Conservation (phyloP, 1,284 basidiomycete genomes). For the Naganishia cerealis region DNA sequence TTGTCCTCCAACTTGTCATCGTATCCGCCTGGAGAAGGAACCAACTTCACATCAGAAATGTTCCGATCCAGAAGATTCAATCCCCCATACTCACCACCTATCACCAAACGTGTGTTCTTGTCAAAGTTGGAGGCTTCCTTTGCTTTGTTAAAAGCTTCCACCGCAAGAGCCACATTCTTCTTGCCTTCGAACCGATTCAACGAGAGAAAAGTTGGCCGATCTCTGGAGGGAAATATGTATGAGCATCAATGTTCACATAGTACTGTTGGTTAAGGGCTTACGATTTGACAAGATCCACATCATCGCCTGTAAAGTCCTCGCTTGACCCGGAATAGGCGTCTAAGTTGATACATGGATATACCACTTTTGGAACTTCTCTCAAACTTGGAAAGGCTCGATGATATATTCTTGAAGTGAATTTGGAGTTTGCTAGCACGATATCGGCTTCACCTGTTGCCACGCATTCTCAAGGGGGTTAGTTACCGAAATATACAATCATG, state of each 20-base stretch:
- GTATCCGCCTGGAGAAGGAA: conserved; percentile 64
- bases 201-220: conserved; percentile 75
- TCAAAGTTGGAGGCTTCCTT: conserved; percentile 9
- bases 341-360: conserved; percentile 90
- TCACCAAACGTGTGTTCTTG: conserved; percentile 61
- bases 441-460: conserved; percentile 71
- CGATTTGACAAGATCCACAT: conserved; percentile 66
- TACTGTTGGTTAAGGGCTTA: conserved; percentile 54
- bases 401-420: conserved; percentile 82
- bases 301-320: conserved; percentile 54
- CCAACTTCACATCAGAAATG: neutral
- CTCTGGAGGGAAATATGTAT: conserved; percentile 55
- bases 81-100: conserved; percentile 64
- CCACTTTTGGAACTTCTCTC: conserved; percentile 64
- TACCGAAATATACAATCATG: neutral
- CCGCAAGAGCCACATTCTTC: conserved; percentile 82
- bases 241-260: neutral
- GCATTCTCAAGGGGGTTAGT: neutral
- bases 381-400: conserved; percentile 73
- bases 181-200: conserved; percentile 95
- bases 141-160: conserved; percentile 65
- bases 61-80: neutral
- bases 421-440: conserved; percentile 85
- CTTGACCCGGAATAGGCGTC: conserved; percentile 61
- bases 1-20: conserved; percentile 72